These are phyloP conservation scores for Mycena chlorophos DNA, from an alignment of 768 basidiomycete species.

Conservation along the genomic window DNA sequence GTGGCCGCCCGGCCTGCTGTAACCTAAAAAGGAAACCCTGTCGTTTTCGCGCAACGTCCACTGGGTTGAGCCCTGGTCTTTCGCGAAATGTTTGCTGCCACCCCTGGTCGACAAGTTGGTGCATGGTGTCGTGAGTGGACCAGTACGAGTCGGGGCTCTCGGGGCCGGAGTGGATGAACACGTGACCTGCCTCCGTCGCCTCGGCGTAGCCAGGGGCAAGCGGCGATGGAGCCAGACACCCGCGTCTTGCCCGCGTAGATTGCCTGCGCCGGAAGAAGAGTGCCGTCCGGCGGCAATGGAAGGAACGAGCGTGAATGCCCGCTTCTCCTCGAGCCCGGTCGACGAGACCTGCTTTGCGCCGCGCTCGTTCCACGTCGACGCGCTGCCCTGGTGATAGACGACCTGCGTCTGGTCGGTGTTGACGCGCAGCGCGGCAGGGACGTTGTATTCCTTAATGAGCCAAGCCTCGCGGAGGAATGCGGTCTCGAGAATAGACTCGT, in stretches of 20 bases:
- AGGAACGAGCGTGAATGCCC: slow-evolving; percentile 41
- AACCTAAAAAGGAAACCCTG: no score
- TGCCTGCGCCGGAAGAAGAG: slow-evolving; percentile 39
- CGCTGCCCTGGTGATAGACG: slow-evolving; percentile 25
- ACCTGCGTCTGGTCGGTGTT: slow-evolving; percentile 42
- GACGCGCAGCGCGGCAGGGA: slow-evolving; percentile 30
- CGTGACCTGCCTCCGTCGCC: slow-evolving; percentile 23
- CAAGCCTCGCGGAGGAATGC: slow-evolving; percentile 26
- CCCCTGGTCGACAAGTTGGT: slow-evolving; percentile 21
- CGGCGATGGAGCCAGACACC: slow-evolving; percentile 25
- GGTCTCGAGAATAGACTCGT: slow-evolving; percentile 13
- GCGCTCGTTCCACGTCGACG: slow-evolving; percentile 30
- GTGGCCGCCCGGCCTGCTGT: no score
- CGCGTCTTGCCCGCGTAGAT: slow-evolving; percentile 35
- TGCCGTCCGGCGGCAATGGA: slow-evolving; percentile 32
- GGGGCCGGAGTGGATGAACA: slow-evolving; percentile 22
- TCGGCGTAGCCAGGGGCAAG: slow-evolving; percentile 22
- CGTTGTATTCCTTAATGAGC: slow-evolving; percentile 26
- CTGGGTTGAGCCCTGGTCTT: no score
- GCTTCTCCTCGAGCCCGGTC: slow-evolving; percentile 41
- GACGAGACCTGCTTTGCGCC: slow-evolving; percentile 38
- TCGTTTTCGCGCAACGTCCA: no score
- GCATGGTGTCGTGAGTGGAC: slow-evolving; percentile 30
- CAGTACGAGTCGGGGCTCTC: slow-evolving; percentile 25
- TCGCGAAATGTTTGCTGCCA: no score